Conservation (phyloP, 2,329 filamentous ascomycete species). For the Epicoccum nigrum region DNA sequence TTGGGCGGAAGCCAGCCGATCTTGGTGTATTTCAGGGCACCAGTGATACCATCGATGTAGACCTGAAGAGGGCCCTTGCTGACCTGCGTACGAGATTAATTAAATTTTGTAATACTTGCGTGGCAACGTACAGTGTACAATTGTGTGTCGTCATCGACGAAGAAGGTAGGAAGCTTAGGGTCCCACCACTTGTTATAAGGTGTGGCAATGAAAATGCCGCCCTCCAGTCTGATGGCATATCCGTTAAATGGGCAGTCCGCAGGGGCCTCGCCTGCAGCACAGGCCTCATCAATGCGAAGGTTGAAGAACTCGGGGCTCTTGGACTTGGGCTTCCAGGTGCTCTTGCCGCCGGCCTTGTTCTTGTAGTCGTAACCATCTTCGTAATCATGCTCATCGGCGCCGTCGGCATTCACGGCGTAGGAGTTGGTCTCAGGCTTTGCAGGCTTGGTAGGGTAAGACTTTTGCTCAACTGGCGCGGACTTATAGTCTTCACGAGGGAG, state of each 20-base stretch:
- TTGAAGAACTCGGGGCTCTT: constrained; percentile 34
- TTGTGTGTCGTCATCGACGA: constrained; percentile 36
- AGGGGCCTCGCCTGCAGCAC: constrained; percentile 3
- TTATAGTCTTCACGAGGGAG: constrained; percentile 9
- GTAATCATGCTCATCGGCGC: constrained; percentile 6
- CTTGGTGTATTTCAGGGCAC: constrained; percentile 33
- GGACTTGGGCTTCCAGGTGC: constrained; percentile 32
- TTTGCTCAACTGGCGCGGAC: not conserved
- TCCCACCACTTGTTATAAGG: constrained; percentile 40
- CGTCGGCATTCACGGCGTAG: constrained; percentile 1
- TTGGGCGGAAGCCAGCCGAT: constrained; percentile 34
- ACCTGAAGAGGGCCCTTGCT: constrained; percentile 38
- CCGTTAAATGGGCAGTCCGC: constrained; percentile 23
- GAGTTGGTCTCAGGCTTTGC: not conserved
- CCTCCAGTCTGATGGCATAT: constrained; percentile 33
- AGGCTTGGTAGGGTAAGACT: not conserved
- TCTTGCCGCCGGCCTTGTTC: not conserved
- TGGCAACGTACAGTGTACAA: constrained; percentile 34
- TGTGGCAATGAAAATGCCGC: constrained; percentile 36
- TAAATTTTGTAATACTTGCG: not conserved
- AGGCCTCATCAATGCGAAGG: constrained; percentile 29
- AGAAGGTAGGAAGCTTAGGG: constrained; percentile 35
- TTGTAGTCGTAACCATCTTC: constrained; percentile 9
- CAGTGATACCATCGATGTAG: constrained; percentile 30
- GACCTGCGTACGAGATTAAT: constrained; percentile 27